A percentile compares a stretch with the other conserved stretches of the same genome.
These are phyloP conservation scores for Cicer arietinum DNA, from an alignment of 306 rosid genomes.

Conservation along the genomic window DNA sequence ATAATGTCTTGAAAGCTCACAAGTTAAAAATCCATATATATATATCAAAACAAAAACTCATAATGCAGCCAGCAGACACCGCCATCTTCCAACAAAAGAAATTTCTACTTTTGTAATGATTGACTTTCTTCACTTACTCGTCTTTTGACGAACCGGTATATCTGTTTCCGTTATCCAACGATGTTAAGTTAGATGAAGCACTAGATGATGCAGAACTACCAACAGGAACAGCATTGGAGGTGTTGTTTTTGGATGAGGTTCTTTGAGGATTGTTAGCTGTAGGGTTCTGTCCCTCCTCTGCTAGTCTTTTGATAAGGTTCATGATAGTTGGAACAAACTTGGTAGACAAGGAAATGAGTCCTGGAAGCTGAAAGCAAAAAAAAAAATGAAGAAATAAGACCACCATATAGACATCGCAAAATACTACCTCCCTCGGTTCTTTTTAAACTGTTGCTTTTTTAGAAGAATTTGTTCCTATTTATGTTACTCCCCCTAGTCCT, in stretches of 20 bases:
- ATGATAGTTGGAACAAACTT: slow-evolving; percentile 85
- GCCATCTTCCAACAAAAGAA: slow-evolving; percentile 48
- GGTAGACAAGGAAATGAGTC: slow-evolving; percentile 75
- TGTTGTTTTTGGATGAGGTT: slow-evolving; percentile 50
- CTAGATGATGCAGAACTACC: slow-evolving; percentile 57
- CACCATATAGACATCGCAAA: neutral
- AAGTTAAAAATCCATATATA: slow-evolving; percentile 30
- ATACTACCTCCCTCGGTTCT: no score
- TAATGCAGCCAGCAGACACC: slow-evolving; percentile 41
- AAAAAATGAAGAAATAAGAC: slow-evolving; percentile 14
- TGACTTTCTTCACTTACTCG: slow-evolving; percentile 49
- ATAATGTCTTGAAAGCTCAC: slow-evolving; percentile 49
- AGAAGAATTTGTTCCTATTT: no score
- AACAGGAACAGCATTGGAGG: slow-evolving; percentile 48
- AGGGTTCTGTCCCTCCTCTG: slow-evolving; percentile 74
- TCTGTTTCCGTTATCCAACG: slow-evolving; percentile 50
- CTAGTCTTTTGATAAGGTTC: slow-evolving; percentile 75
- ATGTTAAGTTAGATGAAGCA: slow-evolving; percentile 68
- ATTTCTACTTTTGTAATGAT: slow-evolving; percentile 10
- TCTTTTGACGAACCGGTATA: slow-evolving; percentile 56
- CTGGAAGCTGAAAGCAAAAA: slow-evolving; percentile 76
- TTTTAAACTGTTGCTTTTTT: no score
- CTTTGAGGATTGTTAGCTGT: slow-evolving; percentile 59
- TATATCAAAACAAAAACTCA: slow-evolving; percentile 36
- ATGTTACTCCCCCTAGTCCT: no score